phyloP scores from a whole-genome alignment of 2,329 filamentous ascomycete genomes.

The Grosmannia huntii region DNA sequence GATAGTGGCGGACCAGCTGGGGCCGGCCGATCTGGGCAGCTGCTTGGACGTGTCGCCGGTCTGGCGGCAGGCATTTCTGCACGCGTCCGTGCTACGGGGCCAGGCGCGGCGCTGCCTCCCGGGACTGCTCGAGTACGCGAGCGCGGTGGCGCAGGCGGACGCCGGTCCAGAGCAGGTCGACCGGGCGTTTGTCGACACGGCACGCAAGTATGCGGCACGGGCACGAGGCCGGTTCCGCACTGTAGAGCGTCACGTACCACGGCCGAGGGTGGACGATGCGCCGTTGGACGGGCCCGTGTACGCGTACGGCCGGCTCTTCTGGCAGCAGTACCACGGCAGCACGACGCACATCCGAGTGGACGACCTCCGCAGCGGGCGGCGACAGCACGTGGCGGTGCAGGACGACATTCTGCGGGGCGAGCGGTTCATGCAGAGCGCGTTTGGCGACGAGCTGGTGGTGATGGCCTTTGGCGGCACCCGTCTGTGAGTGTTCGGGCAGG shows the following conservation, averaged over 20 bases:
- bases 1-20: constrained; percentile 6
- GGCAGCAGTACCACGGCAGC: constrained; percentile 3
- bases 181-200: constrained; percentile 2
- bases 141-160: background rate
- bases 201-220: constrained; percentile 2
- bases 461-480: constrained; percentile 1
- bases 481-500: constrained; percentile 1
- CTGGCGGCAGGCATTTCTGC: constrained; percentile 8
- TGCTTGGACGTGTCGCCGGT: constrained; percentile 10
- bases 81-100: background rate
- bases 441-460: constrained; percentile 9
- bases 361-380: constrained; percentile 6
- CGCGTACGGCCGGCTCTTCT: constrained; percentile 10
- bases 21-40: constrained; percentile 8
- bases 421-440: background rate
- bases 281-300: constrained; percentile 1
- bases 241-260: constrained; percentile 4
- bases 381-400: background rate
- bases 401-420: constrained; percentile 5
- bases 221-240: constrained; percentile 4
- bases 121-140: constrained; percentile 6
- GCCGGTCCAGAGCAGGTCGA: background rate
- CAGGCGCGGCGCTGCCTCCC: constrained; percentile 9
- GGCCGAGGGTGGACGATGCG: background rate
- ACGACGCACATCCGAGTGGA: constrained; percentile 9